These are phyloP conservation scores for Microbotryomycetes sp. DNA, from an alignment of 1,284 basidiomycete species.

Conservation along the genomic window DNA sequence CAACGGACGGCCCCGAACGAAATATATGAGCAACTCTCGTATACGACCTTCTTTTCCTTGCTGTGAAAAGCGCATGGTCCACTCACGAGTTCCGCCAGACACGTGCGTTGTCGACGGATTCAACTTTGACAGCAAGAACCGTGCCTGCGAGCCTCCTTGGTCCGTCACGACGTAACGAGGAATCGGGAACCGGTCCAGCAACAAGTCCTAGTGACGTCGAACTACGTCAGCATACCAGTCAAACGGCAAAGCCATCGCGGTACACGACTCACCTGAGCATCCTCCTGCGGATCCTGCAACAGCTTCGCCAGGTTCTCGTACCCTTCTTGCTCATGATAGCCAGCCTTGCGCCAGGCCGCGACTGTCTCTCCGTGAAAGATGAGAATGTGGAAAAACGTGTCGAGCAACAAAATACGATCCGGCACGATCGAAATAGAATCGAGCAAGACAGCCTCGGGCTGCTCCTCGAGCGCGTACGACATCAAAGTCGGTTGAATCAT, in stretches of 20 bases:
- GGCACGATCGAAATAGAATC: constrained; percentile 97
- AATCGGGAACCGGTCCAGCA: constrained; percentile 92
- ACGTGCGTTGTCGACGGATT: constrained; percentile 98
- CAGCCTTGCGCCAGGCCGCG: constrained; percentile 97
- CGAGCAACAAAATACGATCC: constrained; percentile 93
- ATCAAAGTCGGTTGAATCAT: constrained; percentile 99
- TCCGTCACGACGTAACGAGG: constrained; percentile 97
- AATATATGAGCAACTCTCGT: neutral
- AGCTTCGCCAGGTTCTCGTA: constrained; percentile 98
- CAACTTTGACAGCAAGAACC: constrained; percentile 91
- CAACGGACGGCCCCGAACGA: neutral
- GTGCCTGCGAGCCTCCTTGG: constrained; percentile 93
- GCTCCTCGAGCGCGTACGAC: constrained; percentile 91
- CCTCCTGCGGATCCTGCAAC: constrained; percentile 66
- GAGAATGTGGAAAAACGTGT: constrained; percentile 99
- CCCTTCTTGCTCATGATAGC: constrained; percentile 97
- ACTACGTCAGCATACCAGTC: no score
- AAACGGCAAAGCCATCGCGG: neutral
- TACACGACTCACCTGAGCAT: constrained; percentile 45
- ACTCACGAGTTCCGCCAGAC: constrained; percentile 49
- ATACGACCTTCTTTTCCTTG: no score
- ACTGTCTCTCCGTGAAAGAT: constrained; percentile 99
- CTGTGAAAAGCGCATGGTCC: constrained; percentile 40
- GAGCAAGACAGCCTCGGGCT: constrained; percentile 85
- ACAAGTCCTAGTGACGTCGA: constrained; percentile 59